These are phyloP conservation scores for Groenewaldozyma tartarivorans DNA, from an alignment of 805 yeast genomes.

Conservation along the genomic window DNA sequence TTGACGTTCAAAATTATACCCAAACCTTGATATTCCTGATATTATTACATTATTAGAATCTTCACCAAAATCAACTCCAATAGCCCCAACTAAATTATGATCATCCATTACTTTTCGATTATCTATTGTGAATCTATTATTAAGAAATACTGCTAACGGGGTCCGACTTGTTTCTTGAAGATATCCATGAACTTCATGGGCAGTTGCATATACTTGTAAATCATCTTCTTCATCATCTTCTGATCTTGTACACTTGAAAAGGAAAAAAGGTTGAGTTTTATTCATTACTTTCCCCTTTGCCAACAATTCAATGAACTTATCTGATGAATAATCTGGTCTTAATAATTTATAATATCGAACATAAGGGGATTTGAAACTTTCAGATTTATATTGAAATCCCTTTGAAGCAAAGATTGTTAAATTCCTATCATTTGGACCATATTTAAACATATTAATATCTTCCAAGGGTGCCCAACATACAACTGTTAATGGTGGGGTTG, in stretches of 20 bases:
- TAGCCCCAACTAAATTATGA: constrained; percentile 35
- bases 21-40: constrained; percentile 16
- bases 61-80: constrained; percentile 37
- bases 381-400: neutral
- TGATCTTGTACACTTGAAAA: constrained; percentile 39
- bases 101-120: constrained; percentile 29
- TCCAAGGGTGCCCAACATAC: constrained; percentile 56
- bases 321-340: constrained; percentile 21
- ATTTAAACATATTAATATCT: constrained; percentile 43
- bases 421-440: constrained; percentile 15
- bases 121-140: constrained; percentile 30
- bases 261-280: constrained; percentile 78
- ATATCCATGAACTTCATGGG: constrained; percentile 30
- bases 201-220: constrained; percentile 22
- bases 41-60: constrained; percentile 21
- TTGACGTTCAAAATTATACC: constrained; percentile 18
- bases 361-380: constrained; percentile 22
- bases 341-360: constrained; percentile 17
- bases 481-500: constrained; percentile 66
- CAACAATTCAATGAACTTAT: constrained; percentile 44
- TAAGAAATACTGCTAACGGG: constrained; percentile 57
- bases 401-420: constrained; percentile 3
- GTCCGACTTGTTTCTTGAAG: constrained; percentile 34
- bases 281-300: constrained; percentile 64
- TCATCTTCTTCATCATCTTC: neutral